Evolutionary conservation across 352 stramenopile species (phyloP).

Genomic region (Elongisporangium anandrum): DNA sequence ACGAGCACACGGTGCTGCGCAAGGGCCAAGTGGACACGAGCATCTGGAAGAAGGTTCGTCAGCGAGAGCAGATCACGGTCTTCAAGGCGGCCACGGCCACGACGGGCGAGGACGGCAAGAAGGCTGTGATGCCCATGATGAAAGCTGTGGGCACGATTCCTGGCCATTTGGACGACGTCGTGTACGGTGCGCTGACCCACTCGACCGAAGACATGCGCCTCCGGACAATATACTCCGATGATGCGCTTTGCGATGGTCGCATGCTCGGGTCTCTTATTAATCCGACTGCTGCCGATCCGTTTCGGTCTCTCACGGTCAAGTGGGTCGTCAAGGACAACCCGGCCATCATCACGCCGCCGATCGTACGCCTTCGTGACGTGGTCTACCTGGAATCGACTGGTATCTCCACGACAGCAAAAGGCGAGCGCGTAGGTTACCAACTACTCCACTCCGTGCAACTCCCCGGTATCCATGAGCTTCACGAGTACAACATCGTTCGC

Average conservation of each 20-base stretch:
- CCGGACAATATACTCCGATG: conserved; percentile 23
- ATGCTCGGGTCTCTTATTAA: conserved; percentile 26
- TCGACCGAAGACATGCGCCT: conserved; percentile 22
- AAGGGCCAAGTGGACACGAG: conserved; percentile 8
- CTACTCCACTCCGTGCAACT: conserved; percentile 34
- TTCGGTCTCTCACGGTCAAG: conserved; percentile 27
- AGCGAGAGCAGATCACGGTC: conserved; percentile 20
- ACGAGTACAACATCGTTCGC: conserved; percentile 31
- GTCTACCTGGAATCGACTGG: conserved; percentile 46
- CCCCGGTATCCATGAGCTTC: conserved; percentile 22
- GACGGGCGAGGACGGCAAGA: neutral
- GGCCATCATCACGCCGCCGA: conserved; percentile 11
- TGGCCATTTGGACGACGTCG: conserved; percentile 36
- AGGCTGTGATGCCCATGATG: conserved; percentile 3
- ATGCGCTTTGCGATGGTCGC: conserved; percentile 22
- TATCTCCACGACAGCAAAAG: conserved; percentile 21
- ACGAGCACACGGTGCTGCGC: too few species aligned
- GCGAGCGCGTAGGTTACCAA: conserved; percentile 32
- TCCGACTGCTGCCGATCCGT: conserved; percentile 20
- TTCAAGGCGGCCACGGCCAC: conserved; percentile 26
- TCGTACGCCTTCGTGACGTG: conserved; percentile 34
- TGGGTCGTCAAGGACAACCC: conserved; percentile 23
- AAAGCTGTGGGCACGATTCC: conserved; percentile 27
- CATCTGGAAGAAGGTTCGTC: conserved; percentile 29
- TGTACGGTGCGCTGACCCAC: conserved; percentile 23